Evolutionary conservation across 2,329 filamentous ascomycete species (phyloP), one percentile per base, ranked within the genome.

Genomic region (Aspergillus chevalieri): DNA sequence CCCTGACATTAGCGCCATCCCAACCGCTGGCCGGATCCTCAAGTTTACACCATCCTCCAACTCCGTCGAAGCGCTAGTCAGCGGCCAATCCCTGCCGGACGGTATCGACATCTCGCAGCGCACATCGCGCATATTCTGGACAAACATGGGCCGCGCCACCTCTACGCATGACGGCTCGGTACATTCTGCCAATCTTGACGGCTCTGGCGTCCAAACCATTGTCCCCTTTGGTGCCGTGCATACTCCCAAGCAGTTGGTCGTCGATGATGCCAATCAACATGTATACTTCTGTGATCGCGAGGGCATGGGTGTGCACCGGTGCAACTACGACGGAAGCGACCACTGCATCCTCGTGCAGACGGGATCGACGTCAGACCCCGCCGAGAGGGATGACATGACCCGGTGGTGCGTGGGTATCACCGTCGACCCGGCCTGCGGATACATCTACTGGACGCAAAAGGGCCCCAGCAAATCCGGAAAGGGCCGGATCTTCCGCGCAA

Each of bases 391-490:
- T 28, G 53, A 64, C 51, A 59, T 54, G 43, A 62, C 33, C 2
- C 43, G 68, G 3, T 81, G 78, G 78, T 81, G 78, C 46, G 80
- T 84, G 8, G 81, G 81, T 1, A 73, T 84, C 39, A 64, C 75
- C 0, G 66, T 84, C 1, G 73, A 74, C 7, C 62, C 65, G 0
- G 49, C 57, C 0, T 61, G 63, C 1, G 71, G 73, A 4, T 72
- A 74, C 43, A 67, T 84, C 38, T 83, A 79, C 66, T 84, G 81
- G 81, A 79, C 76, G 0, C 80, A 83, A 47, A 84, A 84, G 57
- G 81, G 81, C 0, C 65, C 70, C 0, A 72, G 73, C 6, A 84
- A 83, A 60, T 72, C 68, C 0, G 64, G 62, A 3, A 59, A 73
- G 28, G 81, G 81, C 0, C 70, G 77, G 1, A 81, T 84, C 45